Conservation (phyloP, 345 rosid genomes). For the Eucalyptus sp. region DNA sequence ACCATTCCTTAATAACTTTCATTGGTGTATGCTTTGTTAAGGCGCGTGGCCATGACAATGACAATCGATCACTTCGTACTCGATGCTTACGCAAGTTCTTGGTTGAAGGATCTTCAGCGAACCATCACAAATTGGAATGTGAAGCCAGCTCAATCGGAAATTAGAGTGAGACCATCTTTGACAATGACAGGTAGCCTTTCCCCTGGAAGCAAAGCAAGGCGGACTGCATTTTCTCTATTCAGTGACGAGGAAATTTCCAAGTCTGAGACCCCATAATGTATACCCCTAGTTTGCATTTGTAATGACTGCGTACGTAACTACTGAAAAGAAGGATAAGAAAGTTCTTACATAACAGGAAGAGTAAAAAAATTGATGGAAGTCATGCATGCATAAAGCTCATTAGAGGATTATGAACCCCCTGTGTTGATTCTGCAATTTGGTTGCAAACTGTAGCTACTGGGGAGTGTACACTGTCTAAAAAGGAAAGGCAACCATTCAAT, state of each 20-base stretch:
- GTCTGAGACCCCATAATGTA: background rate
- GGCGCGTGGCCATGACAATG: background rate
- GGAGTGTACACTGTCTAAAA: background rate
- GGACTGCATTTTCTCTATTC: background rate
- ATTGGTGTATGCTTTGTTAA: background rate
- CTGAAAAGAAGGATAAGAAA: background rate
- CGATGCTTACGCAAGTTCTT: background rate
- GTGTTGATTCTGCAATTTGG: background rate
- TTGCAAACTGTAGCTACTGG: background rate
- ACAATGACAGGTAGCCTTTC: background rate
- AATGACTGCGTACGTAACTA: conserved; percentile 1
- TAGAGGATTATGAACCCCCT: background rate
- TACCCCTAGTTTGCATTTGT: conserved; percentile 3
- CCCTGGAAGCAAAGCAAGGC: background rate
- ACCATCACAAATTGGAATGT: background rate
- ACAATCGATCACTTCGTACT: background rate
- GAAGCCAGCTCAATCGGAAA: background rate
- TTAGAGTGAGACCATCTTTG: background rate
- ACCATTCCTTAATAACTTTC: background rate
- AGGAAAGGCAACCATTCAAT: background rate
- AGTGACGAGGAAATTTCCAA: background rate
- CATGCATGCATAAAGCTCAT: background rate
- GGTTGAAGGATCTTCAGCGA: background rate
- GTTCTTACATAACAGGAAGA: background rate
- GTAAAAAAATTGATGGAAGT: background rate